Base-by-base conservation (phyloP, 2,329 filamentous ascomycete species). In the Verticillium alfalfae region DNA sequence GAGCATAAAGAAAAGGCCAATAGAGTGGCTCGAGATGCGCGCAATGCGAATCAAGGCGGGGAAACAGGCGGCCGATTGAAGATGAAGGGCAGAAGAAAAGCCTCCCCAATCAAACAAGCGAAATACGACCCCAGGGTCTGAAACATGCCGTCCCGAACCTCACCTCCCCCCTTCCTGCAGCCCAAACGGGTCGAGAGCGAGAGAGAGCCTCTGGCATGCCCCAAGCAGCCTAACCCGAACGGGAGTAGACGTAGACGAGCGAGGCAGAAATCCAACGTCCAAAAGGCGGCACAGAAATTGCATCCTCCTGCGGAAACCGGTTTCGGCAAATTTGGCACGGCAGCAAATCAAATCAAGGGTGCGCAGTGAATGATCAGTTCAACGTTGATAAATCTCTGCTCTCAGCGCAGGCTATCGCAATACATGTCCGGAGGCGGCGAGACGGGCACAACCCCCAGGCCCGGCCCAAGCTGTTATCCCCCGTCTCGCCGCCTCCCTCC, bases 91-190 rank as follows among this genome's bases (percentile, higher is more conserved):
- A 52, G n/a, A 10, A 52, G 45, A 52, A 26, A 26, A 18, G 26
- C 26, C 26, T 18, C 45, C 45, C n/a, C 45, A 58, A 58, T 49
- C 57, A 58, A 57, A 57, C 57, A 58, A 58, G 57, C 57, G 57
- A 58, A 49, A 58, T 58, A 39, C 22, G 34, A 34, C 34, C 34
- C 57, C 57, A 58, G 57, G 57, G 57, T 45, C 38, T 58, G 57
- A 58, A 58, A 58, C 57, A 58, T 58, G 26, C n/a, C 13, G 38
- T 58, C 57, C 45, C 45, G 45, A 52, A 37, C 3, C 9, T 37
- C 36, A 37, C 36, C 36, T 31, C 26, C 36, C 9, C 2, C 36
- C 36, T 9, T 37, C 36, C 36, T 13, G 9, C 6, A 37, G 36
- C 36, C 36, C 36, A 37, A 37, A 10, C 36, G 12, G 22, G n/a